A percentile compares a stretch with the other conserved stretches of the same genome.
These are phyloP conservation scores for Chaetoceros tenuissimus DNA, from an alignment of 108 stramenopile genomes.

Conservation along the genomic window DNA sequence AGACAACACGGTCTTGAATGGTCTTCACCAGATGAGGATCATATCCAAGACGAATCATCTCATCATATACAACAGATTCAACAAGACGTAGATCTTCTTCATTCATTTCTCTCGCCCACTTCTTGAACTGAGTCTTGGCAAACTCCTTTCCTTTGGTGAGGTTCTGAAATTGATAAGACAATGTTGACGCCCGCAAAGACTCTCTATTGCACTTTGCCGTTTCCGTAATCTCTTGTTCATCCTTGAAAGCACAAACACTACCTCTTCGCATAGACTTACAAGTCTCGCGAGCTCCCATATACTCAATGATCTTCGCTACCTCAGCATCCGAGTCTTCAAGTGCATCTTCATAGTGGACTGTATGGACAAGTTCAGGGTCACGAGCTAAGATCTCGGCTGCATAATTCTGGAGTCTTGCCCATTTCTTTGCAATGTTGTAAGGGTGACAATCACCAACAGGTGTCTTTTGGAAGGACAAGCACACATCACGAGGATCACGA, in stretches of 20 bases:
- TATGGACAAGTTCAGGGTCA: slow-evolving; percentile 11
- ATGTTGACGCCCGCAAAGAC: slow-evolving; percentile 6
- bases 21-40: slow-evolving; percentile 7
- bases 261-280: slow-evolving; percentile 11
- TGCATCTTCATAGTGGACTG: slow-evolving; percentile 18
- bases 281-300: slow-evolving; percentile 20
- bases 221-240: slow-evolving; percentile 9
- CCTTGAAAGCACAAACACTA: too few relatives aligned
- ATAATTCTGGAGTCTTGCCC: slow-evolving; percentile 19
- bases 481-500: slow-evolving; percentile 32
- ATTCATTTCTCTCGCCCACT: slow-evolving; percentile 14
- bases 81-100: slow-evolving; percentile 13
- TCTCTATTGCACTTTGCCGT: slow-evolving; percentile 12
- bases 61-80: slow-evolving; percentile 18
- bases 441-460: slow-evolving; percentile 30
- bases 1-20: not conserved
- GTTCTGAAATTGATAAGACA: slow-evolving; percentile 31
- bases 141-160: slow-evolving; percentile 12
- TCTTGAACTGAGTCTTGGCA: slow-evolving; percentile 9
- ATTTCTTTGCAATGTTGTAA: slow-evolving; percentile 26
- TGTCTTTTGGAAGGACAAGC: slow-evolving; percentile 27
- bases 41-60: slow-evolving; percentile 14
- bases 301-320: slow-evolving; percentile 12
- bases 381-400: slow-evolving; percentile 14
- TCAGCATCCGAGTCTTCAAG: slow-evolving; percentile 12